Percentiles rank a stretch among this genome's conserved stretches.
Evolutionary conservation across 371 early-diverging fungal species (phyloP).

Genomic region (Zancudomyces culisetae): DNA sequence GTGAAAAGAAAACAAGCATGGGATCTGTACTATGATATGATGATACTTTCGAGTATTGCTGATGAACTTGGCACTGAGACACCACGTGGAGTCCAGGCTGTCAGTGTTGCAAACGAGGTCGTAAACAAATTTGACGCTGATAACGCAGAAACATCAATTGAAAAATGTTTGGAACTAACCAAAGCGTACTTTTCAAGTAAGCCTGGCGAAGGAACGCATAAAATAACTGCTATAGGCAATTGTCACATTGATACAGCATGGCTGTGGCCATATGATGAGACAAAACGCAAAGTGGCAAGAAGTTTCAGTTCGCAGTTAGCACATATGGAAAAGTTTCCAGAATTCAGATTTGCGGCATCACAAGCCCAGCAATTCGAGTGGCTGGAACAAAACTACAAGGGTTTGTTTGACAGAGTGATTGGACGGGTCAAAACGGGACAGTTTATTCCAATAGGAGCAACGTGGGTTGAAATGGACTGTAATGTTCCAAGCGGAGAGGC

Average conservation of each 20-base stretch:
- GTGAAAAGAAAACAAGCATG: constrained; percentile 45
- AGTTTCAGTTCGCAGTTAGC: constrained; percentile 76
- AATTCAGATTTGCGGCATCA: constrained; percentile 75
- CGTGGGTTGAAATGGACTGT: constrained; percentile 97
- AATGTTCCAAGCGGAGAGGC: constrained; percentile 92
- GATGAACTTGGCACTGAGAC: constrained; percentile 20
- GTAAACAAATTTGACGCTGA: constrained; percentile 47
- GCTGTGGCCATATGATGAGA: constrained; percentile 91
- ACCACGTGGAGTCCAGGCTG: constrained; percentile 51
- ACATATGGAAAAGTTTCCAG: constrained; percentile 69
- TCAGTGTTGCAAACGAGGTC: constrained; percentile 57
- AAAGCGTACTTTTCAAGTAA: constrained; percentile 36
- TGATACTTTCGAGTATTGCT: constrained; percentile 55
- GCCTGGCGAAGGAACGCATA: constrained; percentile 34
- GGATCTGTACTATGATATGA: constrained; percentile 52
- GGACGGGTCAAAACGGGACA: constrained; percentile 44
- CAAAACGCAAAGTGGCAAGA: constrained; percentile 84
- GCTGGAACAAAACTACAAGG: constrained; percentile 65
- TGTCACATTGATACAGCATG: constrained; percentile 61
- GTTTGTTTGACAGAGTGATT: constrained; percentile 55
- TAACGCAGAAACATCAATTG: constrained; percentile 29
- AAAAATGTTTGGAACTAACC: constrained; percentile 33
- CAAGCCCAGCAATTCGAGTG: constrained; percentile 94
- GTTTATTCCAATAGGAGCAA: constrained; percentile 90
- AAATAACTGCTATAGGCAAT: constrained; percentile 63